Percentiles rank a stretch among this genome's conserved stretches.
These are phyloP conservation scores for Diospyros lotus DNA, from an alignment of 148 eudicot species.

Conservation along the genomic window DNA sequence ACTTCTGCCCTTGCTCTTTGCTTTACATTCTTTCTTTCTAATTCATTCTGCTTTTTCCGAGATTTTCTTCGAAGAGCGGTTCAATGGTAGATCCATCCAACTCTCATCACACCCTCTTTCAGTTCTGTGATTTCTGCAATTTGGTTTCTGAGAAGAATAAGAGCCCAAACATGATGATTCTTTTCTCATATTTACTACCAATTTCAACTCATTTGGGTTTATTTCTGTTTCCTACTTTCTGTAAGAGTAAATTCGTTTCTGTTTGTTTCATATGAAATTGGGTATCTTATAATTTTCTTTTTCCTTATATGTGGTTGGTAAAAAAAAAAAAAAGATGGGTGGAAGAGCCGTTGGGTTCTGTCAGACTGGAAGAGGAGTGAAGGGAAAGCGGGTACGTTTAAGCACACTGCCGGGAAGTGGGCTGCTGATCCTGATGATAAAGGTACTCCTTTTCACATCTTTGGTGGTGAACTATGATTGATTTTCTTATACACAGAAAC, in stretches of 20 bases:
- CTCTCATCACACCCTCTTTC: neutral
- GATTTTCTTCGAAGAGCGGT: slow-evolving; percentile 52
- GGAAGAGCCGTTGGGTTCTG: slow-evolving; percentile 79
- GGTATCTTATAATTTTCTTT: neutral
- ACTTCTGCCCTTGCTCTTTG: slow-evolving; percentile 17
- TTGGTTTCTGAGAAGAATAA: slow-evolving; percentile 1
- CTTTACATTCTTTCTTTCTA: slow-evolving; percentile 11
- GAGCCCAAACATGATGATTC: too few species aligned
- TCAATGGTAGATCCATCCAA: slow-evolving; percentile 35
- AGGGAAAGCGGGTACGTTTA: slow-evolving; percentile 84
- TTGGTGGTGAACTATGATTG: neutral
- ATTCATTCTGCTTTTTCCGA: slow-evolving; percentile 23
- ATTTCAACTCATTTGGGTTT: neutral
- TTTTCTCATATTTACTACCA: too few species aligned
- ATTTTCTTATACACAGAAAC: neutral
- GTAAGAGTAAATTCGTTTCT: neutral
- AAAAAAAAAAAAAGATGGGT: slow-evolving; percentile 49
- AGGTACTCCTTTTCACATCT: slow-evolving; percentile 33
- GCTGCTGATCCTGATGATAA: slow-evolving; percentile 88
- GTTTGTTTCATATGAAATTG: neutral
- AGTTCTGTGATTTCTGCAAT: neutral
- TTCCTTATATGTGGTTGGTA: neutral
- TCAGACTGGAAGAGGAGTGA: slow-evolving; percentile 94
- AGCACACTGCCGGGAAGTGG: slow-evolving; percentile 91
- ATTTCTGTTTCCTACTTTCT: neutral